Base-by-base conservation (phyloP, 208 protist species). In the Trypanosoma rangeli region DNA sequence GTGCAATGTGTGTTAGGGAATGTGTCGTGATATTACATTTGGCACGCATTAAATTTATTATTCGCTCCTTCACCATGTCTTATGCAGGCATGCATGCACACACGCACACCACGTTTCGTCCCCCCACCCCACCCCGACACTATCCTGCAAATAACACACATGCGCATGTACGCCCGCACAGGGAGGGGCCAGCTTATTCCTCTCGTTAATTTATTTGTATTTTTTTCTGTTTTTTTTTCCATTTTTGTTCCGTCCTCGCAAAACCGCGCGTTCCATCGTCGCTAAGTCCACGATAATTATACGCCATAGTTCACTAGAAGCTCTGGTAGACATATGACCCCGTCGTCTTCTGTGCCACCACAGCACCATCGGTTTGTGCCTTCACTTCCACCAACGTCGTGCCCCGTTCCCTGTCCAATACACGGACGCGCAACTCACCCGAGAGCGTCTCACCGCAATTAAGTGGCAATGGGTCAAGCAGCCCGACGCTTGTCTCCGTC, bases 401-500 rank as follows among this genome's bases (percentile, higher is more conserved):
- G 10, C 86, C 90, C 1, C 79, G 80, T 59, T 78, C 59, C 29
- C 83, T 76, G 48, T 76, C 64, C 29, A 86, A 72, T 15, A 85
- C 86, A 73, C 49, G 55, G 46, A 83, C 76, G 35, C 56, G 64
- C 64, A 96, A 24, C 44, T 82, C 82, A 20, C 91, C 91, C 5
- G 63, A 64, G 35, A 96, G 56, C 39, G 64, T 81, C 76, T 96
- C 88, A 0, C 91, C 91, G 0, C 73, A 70, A 22, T 77, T 79
- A 29, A 96, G 83, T 28, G 91, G 91, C 39, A 96, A 73, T 28
- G 88, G 80, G 55, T 83, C 74, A 1, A 28, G 74, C 54, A 96
- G 84, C 9, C 71, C 76, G 15, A 93, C 91, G 68, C 84, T 93
- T 16, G 87, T 83, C 79, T 96, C 91, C 29, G 88, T 94, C 91